These are phyloP conservation scores for Trichoderma gracile DNA, from an alignment of 2,329 filamentous ascomycete species.

Conservation along the genomic window DNA sequence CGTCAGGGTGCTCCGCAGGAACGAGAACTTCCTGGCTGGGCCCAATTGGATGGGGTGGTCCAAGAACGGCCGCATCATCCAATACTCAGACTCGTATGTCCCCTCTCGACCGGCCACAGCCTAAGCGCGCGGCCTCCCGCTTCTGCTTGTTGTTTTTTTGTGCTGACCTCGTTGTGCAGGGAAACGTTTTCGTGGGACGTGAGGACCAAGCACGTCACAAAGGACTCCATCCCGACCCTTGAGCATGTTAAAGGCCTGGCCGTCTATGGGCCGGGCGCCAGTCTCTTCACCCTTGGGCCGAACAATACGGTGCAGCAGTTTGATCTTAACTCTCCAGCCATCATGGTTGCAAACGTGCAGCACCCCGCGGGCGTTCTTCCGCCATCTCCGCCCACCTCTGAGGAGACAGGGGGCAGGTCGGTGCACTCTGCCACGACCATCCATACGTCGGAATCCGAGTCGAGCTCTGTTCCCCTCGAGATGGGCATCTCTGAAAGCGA, in stretches of 20 bases:
- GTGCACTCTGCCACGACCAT: slow-evolving; percentile 50
- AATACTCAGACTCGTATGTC: slow-evolving; percentile 85
- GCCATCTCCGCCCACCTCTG: slow-evolving; percentile 79
- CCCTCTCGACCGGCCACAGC: slow-evolving; percentile 28
- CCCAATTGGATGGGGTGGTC: slow-evolving; percentile 98
- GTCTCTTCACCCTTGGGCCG: slow-evolving; percentile 83
- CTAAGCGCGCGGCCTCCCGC: slow-evolving; percentile 52
- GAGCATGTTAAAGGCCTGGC: slow-evolving; percentile 80
- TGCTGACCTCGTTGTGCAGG: slow-evolving; percentile 49
- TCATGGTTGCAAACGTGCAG: slow-evolving; percentile 83
- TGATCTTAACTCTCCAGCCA: slow-evolving; percentile 78
- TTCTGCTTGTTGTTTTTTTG: slow-evolving; percentile 27
- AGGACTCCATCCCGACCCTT: slow-evolving; percentile 81
- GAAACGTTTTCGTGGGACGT: slow-evolving; percentile 97
- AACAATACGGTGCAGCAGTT: slow-evolving; percentile 94
- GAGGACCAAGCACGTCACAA: slow-evolving; percentile 93
- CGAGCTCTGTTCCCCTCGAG: slow-evolving; percentile 57
- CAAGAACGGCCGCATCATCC: slow-evolving; percentile 93
- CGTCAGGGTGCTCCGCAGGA: slow-evolving; percentile 80
- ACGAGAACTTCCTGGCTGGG: slow-evolving; percentile 70
- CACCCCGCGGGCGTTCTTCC: slow-evolving; percentile 78
- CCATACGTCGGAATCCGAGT: slow-evolving; percentile 55
- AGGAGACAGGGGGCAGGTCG: slow-evolving; percentile 63
- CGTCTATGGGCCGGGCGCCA: slow-evolving; percentile 87
- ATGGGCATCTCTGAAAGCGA: slow-evolving; percentile 70